Base-by-base conservation (phyloP, 2,329 filamentous ascomycete genomes). In the Mariannaea elegans region DNA sequence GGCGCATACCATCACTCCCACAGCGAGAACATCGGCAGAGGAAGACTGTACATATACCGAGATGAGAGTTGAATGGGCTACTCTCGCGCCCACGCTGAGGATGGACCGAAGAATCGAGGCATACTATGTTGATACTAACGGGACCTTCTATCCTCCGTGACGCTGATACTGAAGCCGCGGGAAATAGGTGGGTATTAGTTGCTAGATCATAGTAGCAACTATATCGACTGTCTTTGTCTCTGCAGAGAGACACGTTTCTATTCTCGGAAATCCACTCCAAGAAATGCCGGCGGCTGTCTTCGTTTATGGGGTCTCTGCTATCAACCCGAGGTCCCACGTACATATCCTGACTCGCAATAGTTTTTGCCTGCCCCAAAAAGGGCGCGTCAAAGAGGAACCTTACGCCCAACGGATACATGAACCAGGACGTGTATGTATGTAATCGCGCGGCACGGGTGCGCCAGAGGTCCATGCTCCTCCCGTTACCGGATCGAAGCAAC, bases 391-490 rank as follows among this genome's bases (percentile, higher is more conserved):
- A 52, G 29, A 52, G n/a, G 55, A 42, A 42, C n/a, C 48, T 44
- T 7, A 41, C 38, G 38, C 38, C 38, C 38, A 41, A 16, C 13
- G 21, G 39, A 44, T 27, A 44, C 39, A 27, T 41, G 38, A 41
- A 41, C 38, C 18, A 41, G 27, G 46, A 27, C 23, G 19, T 32
- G 39, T 23, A 38, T 46, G 39, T 44, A 41, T 24, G 56, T 44
- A 39, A 48, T 45, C 14, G 23, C 21, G 13, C 29, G 38, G 53
- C 56, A 59, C 56, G 56, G 56, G 38, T 44, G 36, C 51, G 38
- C 29, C 41, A 41, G 56, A 59, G 56, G 50, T 36, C 56, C 44
- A 59, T 59, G 56, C 56, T 44, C 44, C 16, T 50, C 56, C 19
- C 31, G 31, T 49, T 54, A 12, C 50, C 38, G 45, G 38, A 54